Conservation (phyloP, 116 monocot species). For the Trichopus zeylanicus region DNA sequence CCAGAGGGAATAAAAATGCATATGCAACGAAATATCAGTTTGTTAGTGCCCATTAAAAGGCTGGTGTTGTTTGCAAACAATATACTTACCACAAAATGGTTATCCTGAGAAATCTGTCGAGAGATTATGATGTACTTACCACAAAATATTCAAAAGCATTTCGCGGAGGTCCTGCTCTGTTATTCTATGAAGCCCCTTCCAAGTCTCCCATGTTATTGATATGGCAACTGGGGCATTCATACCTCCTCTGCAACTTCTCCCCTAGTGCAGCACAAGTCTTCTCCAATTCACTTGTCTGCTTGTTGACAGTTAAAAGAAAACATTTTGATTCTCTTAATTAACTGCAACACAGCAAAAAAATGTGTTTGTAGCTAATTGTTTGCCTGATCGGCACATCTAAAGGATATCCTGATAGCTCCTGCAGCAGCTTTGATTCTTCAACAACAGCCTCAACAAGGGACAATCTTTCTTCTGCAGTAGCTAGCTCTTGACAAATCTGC, state of each 20-base stretch:
- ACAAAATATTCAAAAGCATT: too few relatives aligned
- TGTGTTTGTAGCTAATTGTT: neutral
- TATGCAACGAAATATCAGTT: too few relatives aligned
- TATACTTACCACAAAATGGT: too few relatives aligned
- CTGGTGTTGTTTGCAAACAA: too few relatives aligned
- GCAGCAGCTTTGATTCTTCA: slow-evolving; percentile 3
- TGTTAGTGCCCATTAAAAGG: too few relatives aligned
- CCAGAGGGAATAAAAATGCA: too few relatives aligned
- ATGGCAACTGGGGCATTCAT: slow-evolving; percentile 8
- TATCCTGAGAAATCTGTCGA: too few relatives aligned
- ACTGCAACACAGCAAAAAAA: neutral
- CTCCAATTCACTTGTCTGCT: slow-evolving; percentile 8
- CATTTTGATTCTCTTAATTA: neutral
- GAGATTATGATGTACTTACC: too few relatives aligned
- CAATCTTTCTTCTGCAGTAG: slow-evolving; percentile 2
- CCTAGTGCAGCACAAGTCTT: slow-evolving; percentile 9
- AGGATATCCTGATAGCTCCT: slow-evolving; percentile 16
- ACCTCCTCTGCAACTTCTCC: slow-evolving; percentile 6
- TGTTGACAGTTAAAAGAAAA: slow-evolving; percentile 3
- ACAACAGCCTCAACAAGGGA: slow-evolving; percentile 3
- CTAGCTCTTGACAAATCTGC: slow-evolving; percentile 1
- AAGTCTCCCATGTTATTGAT: slow-evolving; percentile 5
- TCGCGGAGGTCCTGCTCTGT: too few relatives aligned
- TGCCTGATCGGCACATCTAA: neutral
- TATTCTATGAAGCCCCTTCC: neutral